These are phyloP conservation scores for Penicillium canescens DNA, from an alignment of 495 filamentous ascomycete genomes.

Conservation along the genomic window DNA sequence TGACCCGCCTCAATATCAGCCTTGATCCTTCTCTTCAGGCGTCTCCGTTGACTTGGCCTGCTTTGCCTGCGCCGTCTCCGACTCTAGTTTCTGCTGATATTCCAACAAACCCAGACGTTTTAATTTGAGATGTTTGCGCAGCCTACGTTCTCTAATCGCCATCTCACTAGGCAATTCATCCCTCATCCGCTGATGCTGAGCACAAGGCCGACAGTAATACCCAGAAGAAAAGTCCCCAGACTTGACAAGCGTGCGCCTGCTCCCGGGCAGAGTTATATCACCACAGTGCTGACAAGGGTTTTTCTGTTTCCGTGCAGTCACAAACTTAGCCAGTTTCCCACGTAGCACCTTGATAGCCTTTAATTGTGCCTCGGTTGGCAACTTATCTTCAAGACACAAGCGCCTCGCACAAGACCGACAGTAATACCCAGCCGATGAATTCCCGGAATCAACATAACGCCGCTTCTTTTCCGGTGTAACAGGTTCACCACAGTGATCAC, in stretches of 20 bases:
- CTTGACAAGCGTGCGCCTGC: constrained; percentile 6
- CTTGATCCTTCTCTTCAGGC: not conserved
- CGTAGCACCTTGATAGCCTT: not conserved
- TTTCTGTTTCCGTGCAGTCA: not conserved
- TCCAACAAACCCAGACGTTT: not conserved
- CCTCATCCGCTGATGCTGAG: not conserved
- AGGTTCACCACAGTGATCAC: constrained; percentile 4
- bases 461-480: constrained; percentile 1
- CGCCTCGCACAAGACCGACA: constrained; percentile 3
- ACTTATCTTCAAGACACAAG: not conserved
- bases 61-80: no score
- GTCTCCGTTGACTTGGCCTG: no score
- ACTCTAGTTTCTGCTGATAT: no score
- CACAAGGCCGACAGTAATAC: constrained; percentile 6
- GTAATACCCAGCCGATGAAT: constrained; percentile 5
- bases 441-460: not conserved
- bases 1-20: not conserved
- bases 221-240: not conserved
- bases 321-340: not conserved
- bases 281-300: constrained; percentile 6
- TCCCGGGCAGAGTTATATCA: not conserved
- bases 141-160: not conserved
- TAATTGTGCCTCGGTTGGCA: not conserved
- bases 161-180: not conserved
- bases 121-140: not conserved